phyloP scores from a whole-genome alignment of 495 filamentous ascomycete species.

The Penicillium pulvis region DNA sequence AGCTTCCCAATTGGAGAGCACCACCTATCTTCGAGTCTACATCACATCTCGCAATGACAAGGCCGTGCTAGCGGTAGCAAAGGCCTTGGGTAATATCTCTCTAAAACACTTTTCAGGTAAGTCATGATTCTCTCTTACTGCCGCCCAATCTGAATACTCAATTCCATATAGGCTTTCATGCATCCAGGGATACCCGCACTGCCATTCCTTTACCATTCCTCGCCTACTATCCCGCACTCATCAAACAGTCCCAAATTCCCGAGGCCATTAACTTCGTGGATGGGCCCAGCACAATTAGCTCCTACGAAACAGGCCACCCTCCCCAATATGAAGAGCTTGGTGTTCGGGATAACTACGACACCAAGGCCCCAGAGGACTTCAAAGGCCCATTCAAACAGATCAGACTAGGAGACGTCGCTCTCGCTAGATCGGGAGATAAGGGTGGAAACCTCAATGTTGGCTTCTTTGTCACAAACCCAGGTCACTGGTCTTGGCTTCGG shows the following conservation, averaged over 20 bases:
- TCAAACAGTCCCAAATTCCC: slow-evolving; percentile 25
- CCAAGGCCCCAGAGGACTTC: slow-evolving; percentile 1
- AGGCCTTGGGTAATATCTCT: slow-evolving; percentile 26
- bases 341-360: slow-evolving; percentile 25
- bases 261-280: slow-evolving; percentile 27
- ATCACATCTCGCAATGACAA: slow-evolving; percentile 14
- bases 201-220: slow-evolving; percentile 32
- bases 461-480: slow-evolving; percentile 39
- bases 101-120: slow-evolving; percentile 38
- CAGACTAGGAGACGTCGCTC: slow-evolving; percentile 42
- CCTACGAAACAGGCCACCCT: slow-evolving; percentile 23
- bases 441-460: slow-evolving; percentile 52
- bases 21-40: slow-evolving; percentile 37
- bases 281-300: background rate
- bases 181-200: slow-evolving; percentile 32
- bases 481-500: slow-evolving; percentile 50
- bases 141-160: background rate
- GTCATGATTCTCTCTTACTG: background rate
- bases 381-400: slow-evolving; percentile 21
- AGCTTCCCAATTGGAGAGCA: slow-evolving; percentile 26
- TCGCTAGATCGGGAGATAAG: slow-evolving; percentile 54
- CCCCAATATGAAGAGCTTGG: slow-evolving; percentile 14
- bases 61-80: slow-evolving; percentile 19
- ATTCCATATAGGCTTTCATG: slow-evolving; percentile 28
- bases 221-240: slow-evolving; percentile 36